Evolutionary conservation across 148 eudicot species (phyloP), one percentile per base, ranked within the genome.

Genomic region (Rhododendron molle): DNA sequence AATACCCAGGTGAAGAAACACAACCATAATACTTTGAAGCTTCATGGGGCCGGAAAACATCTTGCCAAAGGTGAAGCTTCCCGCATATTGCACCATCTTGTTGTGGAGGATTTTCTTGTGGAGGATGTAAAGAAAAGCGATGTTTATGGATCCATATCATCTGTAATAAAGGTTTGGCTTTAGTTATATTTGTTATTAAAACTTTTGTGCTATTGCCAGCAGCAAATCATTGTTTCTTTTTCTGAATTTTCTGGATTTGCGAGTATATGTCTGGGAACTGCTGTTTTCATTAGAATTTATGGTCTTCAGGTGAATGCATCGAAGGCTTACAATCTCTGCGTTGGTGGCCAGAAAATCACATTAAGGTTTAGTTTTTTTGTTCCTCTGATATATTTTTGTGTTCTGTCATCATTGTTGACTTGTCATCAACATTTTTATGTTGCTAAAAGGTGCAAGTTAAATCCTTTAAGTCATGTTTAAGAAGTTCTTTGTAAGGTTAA

Each of bases 111-210:
- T 87, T 88, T 95, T 86, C 95, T 96, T 83, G 80, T 85, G 78
- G 99, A 96, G 90, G 97, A 94, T 84, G 97, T 95, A 65, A 96
- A 93, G 89, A 96, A 96, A 89, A 96, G 98, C 85, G 99, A 95
- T 85, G 2, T 92, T 13, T 95, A 93, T 85, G 99, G 98, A 92
- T 96, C 99, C 73, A 89, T 92, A 82, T 95, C 99, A 84, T 95
- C 99, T 28, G 87, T 93, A 21, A 50, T 96, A 56, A 95, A 94
- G 97, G 99, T 91, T 26, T 60, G 34, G 15, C n/a, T 76, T 43
- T 26, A 34, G 28, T 7, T 54, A 50, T 46, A 49, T 20, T 38
- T 62, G 69, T 85, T 72, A 56, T 56, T 56, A 20, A n/a, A 20
- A 44, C 83, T 54, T 81, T 56, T 18, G 20, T 56, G 65, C 58